phyloP scores from a whole-genome alignment of 345 rosid species.

The Salix dunnii region DNA sequence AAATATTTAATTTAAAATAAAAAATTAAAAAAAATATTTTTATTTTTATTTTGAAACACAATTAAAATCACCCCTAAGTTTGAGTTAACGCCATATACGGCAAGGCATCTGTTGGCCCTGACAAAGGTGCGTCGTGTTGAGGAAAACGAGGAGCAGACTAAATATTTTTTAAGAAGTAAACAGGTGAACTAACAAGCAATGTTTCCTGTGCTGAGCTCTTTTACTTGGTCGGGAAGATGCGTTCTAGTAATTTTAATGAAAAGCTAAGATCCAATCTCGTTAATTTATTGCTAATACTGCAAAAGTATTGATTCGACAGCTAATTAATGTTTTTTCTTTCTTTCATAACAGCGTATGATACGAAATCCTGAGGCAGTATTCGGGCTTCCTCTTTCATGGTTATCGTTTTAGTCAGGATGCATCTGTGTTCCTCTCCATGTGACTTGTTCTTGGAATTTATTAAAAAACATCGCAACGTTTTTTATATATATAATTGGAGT shows the following conservation, averaged over 20 bases:
- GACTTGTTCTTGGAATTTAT: background rate
- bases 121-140: background rate
- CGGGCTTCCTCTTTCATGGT: too few species aligned
- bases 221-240: background rate
- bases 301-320: too few species aligned
- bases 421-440: background rate
- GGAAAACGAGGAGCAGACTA: background rate
- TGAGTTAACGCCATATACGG: background rate
- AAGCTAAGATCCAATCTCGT: background rate
- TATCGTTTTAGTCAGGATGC: background rate
- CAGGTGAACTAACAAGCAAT: background rate
- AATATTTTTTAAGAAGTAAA: background rate
- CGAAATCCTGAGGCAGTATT: too few species aligned
- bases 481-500: too few species aligned
- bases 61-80: too few species aligned
- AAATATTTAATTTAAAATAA: too few species aligned
- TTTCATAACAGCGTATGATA: too few species aligned
- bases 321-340: too few species aligned
- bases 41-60: too few species aligned
- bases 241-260: background rate
- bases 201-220: background rate
- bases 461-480: too few species aligned
- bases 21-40: too few species aligned
- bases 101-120: background rate
- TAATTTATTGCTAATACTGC: too few species aligned